Evolutionary conservation across 768 basidiomycete genomes (phyloP).

Genomic region (Imleria badia): DNA sequence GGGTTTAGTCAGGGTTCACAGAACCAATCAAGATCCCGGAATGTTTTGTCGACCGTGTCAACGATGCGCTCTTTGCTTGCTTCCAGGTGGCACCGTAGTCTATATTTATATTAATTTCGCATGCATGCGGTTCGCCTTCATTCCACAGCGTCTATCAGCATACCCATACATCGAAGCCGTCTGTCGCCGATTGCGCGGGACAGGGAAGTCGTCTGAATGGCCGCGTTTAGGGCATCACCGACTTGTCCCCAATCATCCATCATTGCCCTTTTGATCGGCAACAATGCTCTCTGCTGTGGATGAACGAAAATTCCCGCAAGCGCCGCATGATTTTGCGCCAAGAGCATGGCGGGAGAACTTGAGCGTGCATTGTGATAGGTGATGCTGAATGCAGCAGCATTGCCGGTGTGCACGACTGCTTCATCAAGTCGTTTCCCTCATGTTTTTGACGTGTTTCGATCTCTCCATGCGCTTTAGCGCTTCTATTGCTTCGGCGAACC

Average conservation of each 20-base stretch:
- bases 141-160: conserved; percentile 15
- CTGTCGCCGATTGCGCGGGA: conserved; percentile 24
- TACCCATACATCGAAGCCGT: conserved; percentile 13
- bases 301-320: conserved; percentile 11
- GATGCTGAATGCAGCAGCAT: conserved; percentile 12
- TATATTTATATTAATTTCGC: conserved; percentile 14
- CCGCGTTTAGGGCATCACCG: conserved; percentile 25
- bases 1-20: conserved; percentile 9
- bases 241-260: conserved; percentile 28
- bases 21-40: conserved; percentile 6
- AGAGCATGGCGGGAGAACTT: conserved; percentile 6
- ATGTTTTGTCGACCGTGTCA: conserved; percentile 11
- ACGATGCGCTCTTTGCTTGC: background rate
- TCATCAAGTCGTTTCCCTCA: conserved; percentile 21
- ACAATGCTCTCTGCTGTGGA: conserved; percentile 17
- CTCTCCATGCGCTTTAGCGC: conserved; percentile 15
- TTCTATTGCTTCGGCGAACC: conserved; percentile 20
- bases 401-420: conserved; percentile 8
- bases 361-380: background rate
- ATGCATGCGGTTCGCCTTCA: conserved; percentile 1
- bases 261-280: conserved; percentile 24
- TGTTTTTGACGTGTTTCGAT: conserved; percentile 28
- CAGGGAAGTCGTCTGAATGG: conserved; percentile 1
- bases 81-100: conserved; percentile 11
- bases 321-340: conserved; percentile 5